These are phyloP conservation scores for Venturia asperata DNA, from an alignment of 2,329 filamentous ascomycete genomes.

Conservation along the genomic window DNA sequence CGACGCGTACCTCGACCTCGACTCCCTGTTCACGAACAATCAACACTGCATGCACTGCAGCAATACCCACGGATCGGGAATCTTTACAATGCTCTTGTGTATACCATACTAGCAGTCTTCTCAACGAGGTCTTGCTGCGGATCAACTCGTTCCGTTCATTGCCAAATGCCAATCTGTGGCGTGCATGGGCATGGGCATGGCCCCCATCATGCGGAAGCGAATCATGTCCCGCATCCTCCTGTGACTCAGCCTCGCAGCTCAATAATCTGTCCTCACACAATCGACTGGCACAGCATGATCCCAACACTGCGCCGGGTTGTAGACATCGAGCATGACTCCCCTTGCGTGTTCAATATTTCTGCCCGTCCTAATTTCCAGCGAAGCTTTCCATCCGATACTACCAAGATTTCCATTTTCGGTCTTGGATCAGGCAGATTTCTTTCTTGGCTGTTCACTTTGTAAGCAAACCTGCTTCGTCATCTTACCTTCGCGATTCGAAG, in stretches of 20 bases:
- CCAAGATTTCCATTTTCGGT: background rate
- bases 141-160: background rate
- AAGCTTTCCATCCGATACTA: background rate
- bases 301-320: background rate
- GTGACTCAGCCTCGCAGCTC: slow-evolving; percentile 14
- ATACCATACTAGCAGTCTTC: too few species aligned
- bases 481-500: background rate
- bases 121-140: background rate
- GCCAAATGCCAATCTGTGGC: background rate
- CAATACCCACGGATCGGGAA: background rate
- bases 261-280: slow-evolving; percentile 10
- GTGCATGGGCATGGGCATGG: background rate
- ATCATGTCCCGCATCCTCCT: background rate
- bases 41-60: background rate
- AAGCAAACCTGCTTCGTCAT: background rate
- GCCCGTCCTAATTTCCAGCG: background rate
- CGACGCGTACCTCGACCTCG: slow-evolving; percentile 2
- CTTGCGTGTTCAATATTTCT: background rate
- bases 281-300: background rate
- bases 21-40: background rate
- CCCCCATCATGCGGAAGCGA: slow-evolving; percentile 4
- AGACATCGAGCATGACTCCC: background rate
- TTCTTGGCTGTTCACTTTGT: background rate
- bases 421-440: background rate
- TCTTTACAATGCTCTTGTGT: background rate